Evolutionary conservation across 805 yeast genomes (phyloP).

Genomic region (Starmerella sp.): DNA sequence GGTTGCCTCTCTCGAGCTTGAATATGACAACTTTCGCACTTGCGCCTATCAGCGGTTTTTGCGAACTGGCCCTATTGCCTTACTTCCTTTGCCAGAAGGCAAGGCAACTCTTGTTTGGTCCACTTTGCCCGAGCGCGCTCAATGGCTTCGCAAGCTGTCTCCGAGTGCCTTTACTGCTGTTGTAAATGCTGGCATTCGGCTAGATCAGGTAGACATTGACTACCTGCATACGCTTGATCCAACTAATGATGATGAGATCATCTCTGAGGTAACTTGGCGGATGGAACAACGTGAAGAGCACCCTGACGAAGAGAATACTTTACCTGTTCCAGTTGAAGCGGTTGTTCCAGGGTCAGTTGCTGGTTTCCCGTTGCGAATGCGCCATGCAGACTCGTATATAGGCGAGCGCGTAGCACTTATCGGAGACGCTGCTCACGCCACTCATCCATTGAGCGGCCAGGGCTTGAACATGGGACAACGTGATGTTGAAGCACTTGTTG

Average conservation of each 20-base stretch:
- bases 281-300: slow-evolving; percentile 37
- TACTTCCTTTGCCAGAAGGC: slow-evolving; percentile 76
- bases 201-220: slow-evolving; percentile 64
- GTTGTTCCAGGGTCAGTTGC: slow-evolving; percentile 63
- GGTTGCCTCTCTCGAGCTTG: slow-evolving; percentile 77
- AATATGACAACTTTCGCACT: slow-evolving; percentile 54
- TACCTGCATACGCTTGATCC: slow-evolving; percentile 44
- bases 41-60: slow-evolving; percentile 92
- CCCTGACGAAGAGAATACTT: slow-evolving; percentile 42
- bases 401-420: slow-evolving; percentile 80
- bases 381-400: slow-evolving; percentile 84
- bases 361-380: slow-evolving; percentile 73
- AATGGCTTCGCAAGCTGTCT: slow-evolving; percentile 45
- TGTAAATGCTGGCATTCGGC: slow-evolving; percentile 77
- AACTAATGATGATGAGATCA: slow-evolving; percentile 34
- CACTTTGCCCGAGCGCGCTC: slow-evolving; percentile 63
- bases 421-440: slow-evolving; percentile 97
- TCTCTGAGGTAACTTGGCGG: slow-evolving; percentile 69
- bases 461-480: slow-evolving; percentile 97
- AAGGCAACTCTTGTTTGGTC: slow-evolving; percentile 94
- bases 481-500: slow-evolving; percentile 65
- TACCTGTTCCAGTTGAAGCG: slow-evolving; percentile 54
- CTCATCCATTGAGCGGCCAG: slow-evolving; percentile 96
- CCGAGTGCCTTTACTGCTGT: slow-evolving; percentile 54
- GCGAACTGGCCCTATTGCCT: slow-evolving; percentile 85